Evolutionary conservation across 1,284 basidiomycete species (phyloP).

Genomic region (Fomitopsis palustris): DNA sequence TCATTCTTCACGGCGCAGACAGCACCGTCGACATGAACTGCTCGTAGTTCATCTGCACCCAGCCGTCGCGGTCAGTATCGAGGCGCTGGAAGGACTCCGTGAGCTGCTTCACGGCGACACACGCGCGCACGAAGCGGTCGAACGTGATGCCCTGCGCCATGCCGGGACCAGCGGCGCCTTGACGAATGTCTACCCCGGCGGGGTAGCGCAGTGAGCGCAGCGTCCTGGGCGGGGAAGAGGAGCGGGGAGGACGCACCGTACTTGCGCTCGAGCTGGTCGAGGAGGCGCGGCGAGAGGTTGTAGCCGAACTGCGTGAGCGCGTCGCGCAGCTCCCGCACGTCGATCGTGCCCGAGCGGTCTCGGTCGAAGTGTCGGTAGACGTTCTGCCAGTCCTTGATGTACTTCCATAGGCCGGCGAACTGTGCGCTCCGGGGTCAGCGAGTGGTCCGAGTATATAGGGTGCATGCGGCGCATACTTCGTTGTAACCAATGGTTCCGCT

Average conservation of each 20-base stretch:
- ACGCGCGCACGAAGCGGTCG: constrained; percentile 80
- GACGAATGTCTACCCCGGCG: constrained; percentile 42
- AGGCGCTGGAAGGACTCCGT: constrained; percentile 60
- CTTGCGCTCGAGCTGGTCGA: constrained; percentile 61
- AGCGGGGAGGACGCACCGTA: constrained; percentile 45
- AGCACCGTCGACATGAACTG: constrained; percentile 73
- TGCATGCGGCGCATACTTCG: constrained; percentile 41
- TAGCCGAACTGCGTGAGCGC: constrained; percentile 73
- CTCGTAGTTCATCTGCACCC: constrained; percentile 76
- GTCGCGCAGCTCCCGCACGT: constrained; percentile 56
- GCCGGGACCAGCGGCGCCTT: constrained; percentile 41
- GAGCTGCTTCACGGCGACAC: constrained; percentile 76
- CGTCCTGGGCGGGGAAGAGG: background rate
- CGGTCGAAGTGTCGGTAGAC: constrained; percentile 78
- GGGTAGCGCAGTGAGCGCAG: constrained; percentile 18
- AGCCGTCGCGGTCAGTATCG: constrained; percentile 67
- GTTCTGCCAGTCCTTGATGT: constrained; percentile 82
- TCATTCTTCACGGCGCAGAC: constrained; percentile 50
- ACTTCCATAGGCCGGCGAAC: constrained; percentile 78
- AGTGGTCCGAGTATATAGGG: background rate
- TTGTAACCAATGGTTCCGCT: constrained; percentile 75
- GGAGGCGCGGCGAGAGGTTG: constrained; percentile 59
- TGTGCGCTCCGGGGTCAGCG: constrained; percentile 22
- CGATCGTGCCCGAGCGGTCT: constrained; percentile 74
- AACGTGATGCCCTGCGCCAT: constrained; percentile 63